Percentiles rank a stretch among this genome's conserved stretches.
Conservation (phyloP, 768 basidiomycete species). For the Tricholomella constricta region DNA sequence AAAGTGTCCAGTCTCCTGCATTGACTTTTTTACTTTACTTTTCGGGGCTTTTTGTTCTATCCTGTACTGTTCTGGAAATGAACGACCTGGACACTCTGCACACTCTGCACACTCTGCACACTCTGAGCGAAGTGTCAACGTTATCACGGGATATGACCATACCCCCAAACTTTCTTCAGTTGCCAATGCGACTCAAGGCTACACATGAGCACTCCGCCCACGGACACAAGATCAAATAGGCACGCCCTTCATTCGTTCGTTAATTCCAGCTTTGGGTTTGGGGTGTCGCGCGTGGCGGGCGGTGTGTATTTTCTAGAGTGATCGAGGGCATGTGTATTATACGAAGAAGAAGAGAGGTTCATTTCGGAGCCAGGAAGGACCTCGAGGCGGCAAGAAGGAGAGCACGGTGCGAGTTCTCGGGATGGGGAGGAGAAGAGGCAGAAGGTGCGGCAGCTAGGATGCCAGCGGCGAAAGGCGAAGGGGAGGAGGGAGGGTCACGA, state of each 20-base stretch:
- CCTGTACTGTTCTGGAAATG: background rate
- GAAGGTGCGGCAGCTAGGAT: background rate
- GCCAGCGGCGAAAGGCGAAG: background rate
- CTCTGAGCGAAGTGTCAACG: slow-evolving; percentile 1
- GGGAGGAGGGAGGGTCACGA: too few relatives aligned
- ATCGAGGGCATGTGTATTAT: background rate
- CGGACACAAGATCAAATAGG: background rate
- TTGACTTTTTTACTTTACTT: background rate
- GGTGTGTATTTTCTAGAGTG: background rate
- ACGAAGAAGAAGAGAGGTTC: background rate
- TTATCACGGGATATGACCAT: background rate
- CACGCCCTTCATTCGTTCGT: background rate
- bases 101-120: too few relatives aligned
- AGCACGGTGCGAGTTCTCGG: background rate
- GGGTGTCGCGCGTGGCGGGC: background rate
- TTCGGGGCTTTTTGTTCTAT: background rate
- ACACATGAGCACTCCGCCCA: background rate
- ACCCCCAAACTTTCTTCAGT: background rate
- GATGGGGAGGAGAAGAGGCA: slow-evolving; percentile 7
- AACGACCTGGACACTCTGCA: background rate
- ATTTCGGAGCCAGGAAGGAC: background rate
- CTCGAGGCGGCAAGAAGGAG: background rate
- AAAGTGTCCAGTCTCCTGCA: background rate
- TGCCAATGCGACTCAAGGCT: background rate
- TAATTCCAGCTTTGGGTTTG: background rate